phyloP scores from a whole-genome alignment of 202 grass and related monocot genomes.

The Dendrocalamus latiflorus region DNA sequence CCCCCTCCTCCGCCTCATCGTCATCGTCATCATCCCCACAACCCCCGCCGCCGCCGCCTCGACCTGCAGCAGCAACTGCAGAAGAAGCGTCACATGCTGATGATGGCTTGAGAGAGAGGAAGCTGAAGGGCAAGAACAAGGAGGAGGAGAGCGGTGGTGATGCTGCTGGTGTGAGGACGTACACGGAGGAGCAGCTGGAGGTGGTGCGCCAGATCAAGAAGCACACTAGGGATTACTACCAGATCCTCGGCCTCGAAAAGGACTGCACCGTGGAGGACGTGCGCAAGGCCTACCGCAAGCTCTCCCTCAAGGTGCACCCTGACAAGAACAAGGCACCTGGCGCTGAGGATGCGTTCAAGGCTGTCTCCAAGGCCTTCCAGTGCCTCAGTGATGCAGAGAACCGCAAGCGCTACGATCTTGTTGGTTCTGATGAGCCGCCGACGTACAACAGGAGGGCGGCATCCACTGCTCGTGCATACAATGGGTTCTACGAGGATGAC shows the following conservation, averaged over 20 bases:
- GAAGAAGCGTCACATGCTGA: constrained; percentile 17
- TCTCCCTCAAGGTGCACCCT: constrained; percentile 94
- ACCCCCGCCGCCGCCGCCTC: constrained; percentile 1
- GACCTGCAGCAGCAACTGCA: neutral
- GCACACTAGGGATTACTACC: constrained; percentile 82
- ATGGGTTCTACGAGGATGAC: constrained; percentile 70
- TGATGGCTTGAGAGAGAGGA: constrained; percentile 34
- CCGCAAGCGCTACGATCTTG: constrained; percentile 70
- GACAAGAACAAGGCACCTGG: constrained; percentile 94
- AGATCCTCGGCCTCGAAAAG: constrained; percentile 74
- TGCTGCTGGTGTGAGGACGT: constrained; percentile 13
- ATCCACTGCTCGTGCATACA: constrained; percentile 33
- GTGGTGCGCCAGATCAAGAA: constrained; percentile 76
- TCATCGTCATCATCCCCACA: constrained; percentile 37
- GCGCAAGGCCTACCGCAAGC: constrained; percentile 87
- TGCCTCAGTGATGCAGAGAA: constrained; percentile 81
- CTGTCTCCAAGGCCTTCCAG: constrained; percentile 93
- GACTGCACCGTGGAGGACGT: constrained; percentile 81
- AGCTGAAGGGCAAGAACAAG: constrained; percentile 42
- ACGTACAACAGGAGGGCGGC: constrained; percentile 47
- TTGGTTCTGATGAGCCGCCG: constrained; percentile 63
- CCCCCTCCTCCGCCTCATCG: constrained; percentile 7
- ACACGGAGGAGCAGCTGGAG: constrained; percentile 77
- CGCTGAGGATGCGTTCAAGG: constrained; percentile 90
- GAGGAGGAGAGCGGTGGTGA: constrained; percentile 20